Evolutionary conservation across 1,139 yeast species (phyloP).

Genomic region (Magnusiomyces tetraspermus): DNA sequence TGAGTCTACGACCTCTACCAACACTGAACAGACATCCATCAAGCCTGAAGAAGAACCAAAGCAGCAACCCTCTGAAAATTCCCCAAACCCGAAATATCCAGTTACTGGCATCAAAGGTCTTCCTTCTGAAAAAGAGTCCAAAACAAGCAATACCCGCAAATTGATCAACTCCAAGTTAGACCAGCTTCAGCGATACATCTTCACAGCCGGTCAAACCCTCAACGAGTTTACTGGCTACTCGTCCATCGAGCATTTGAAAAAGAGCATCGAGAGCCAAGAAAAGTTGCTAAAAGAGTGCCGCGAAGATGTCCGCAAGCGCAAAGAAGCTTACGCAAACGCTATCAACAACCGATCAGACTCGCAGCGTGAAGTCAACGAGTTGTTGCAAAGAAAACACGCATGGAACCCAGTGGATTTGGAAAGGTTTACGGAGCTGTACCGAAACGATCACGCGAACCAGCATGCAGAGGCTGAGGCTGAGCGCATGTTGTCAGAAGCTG

Average conservation of each 20-base stretch:
- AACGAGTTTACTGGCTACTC: constrained; percentile 93
- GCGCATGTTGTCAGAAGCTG: constrained; percentile 44
- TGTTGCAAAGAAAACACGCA: constrained; percentile 71
- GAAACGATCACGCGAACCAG: constrained; percentile 72
- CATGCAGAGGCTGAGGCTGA: constrained; percentile 49
- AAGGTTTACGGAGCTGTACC: constrained; percentile 68
- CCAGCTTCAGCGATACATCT: constrained; percentile 54
- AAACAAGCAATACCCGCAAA: constrained; percentile 44
- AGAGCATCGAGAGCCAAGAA: constrained; percentile 45
- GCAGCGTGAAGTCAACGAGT: constrained; percentile 80
- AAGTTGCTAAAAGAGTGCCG: constrained; percentile 41
- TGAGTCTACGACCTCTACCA: background rate
- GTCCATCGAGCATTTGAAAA: constrained; percentile 62
- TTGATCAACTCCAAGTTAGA: constrained; percentile 48
- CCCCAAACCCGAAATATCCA: background rate
- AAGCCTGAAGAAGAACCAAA: too few relatives aligned
- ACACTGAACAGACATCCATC: constrained; percentile 1
- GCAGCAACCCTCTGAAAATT: background rate
- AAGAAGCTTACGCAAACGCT: constrained; percentile 50
- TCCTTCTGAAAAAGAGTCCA: constrained; percentile 38
- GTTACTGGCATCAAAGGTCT: constrained; percentile 20
- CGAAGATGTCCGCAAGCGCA: constrained; percentile 41
- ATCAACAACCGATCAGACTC: constrained; percentile 57
- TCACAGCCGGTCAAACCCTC: constrained; percentile 62
- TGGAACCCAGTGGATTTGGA: constrained; percentile 79